Base-by-base conservation (phyloP, 23 red algal genomes). In the Agarophyton chilense region DNA sequence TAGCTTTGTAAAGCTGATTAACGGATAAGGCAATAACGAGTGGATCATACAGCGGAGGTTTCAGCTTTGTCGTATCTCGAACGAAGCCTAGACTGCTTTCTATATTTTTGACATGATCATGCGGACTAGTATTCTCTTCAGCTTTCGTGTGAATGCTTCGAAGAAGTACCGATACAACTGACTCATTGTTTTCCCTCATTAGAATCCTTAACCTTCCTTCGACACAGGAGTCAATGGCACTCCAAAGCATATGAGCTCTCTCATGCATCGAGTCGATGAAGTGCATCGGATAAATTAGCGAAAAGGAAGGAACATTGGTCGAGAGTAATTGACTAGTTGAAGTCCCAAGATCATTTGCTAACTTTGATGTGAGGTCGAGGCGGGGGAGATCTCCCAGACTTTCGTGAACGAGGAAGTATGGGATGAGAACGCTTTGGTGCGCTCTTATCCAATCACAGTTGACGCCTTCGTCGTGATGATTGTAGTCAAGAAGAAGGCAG, bases 11-110 rank as follows among this genome's bases (percentile, higher is more conserved):
- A 13, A 89, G 54, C 19, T 89, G 85, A 63, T 89, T 78, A 45
- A 89, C 66, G 1, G 85, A 66, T 4, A 60, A 44, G 4, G 85
- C 85, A 28, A 89, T 67, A 17, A 89, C 85, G 2, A 89, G 71
- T 51, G 85, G 85, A 63, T 89, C 85, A 77, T 89, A 89, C 65
- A 89, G 45, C 41, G 85, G 85, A 21, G 85, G 85, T 2, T 42
- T 31, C 53, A 79, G 5, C 16, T 46, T 21, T 46, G 49, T 77
- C 24, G 85, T 34, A 89, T 89, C 85, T 79, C 85, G 73, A 36
- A 52, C 56, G 35, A 89, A 89, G 12, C 85, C 85, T 24, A 77
- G 85, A 64, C n/a, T 41, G 4, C 35, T 46, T 24, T 74, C 82
- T 10, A 72, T 49, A 7, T 72, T 61, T 4, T 4, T 19, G 32